Evolutionary conservation across 495 filamentous ascomycete species (phyloP).

Genomic region (Pseudotulostoma volvatum): DNA sequence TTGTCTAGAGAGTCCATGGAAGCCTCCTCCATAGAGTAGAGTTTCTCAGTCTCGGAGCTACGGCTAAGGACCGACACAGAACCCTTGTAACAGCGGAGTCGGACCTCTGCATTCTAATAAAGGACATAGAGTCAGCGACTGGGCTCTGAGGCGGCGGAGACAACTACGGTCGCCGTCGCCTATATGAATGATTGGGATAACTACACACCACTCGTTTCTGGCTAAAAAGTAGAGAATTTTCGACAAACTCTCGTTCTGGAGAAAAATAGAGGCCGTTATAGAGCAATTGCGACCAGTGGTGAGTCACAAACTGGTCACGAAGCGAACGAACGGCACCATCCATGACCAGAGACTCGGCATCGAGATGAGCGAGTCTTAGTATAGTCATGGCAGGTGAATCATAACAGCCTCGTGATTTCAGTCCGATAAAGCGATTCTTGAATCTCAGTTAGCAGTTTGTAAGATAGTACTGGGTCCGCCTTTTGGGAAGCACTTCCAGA

Average conservation of each 20-base stretch:
- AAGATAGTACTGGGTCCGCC: too few species aligned
- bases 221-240: slow-evolving; percentile 51
- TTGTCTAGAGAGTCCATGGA: slow-evolving; percentile 79
- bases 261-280: slow-evolving; percentile 75
- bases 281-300: slow-evolving; percentile 55
- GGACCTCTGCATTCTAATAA: slow-evolving; percentile 45
- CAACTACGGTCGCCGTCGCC: too few species aligned
- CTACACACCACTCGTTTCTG: slow-evolving; percentile 40
- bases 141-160: too few species aligned
- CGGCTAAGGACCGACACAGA: slow-evolving; percentile 57
- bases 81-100: slow-evolving; percentile 64
- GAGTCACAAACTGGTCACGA: slow-evolving; percentile 63
- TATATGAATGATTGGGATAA: too few species aligned
- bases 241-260: slow-evolving; percentile 63
- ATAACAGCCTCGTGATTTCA: slow-evolving; percentile 87
- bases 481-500: too few species aligned
- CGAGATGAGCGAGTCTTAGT: slow-evolving; percentile 59
- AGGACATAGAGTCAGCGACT: slow-evolving; percentile 17
- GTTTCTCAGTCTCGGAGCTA: slow-evolving; percentile 60
- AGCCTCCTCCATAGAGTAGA: slow-evolving; percentile 65
- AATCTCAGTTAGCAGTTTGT: too few species aligned
- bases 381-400: slow-evolving; percentile 46
- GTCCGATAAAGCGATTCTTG: slow-evolving; percentile 70
- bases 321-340: slow-evolving; percentile 72
- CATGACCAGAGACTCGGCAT: slow-evolving; percentile 71